These are phyloP conservation scores for Pestalotiopsis sp. DNA, from an alignment of 2,329 filamentous ascomycete genomes.

Conservation along the genomic window DNA sequence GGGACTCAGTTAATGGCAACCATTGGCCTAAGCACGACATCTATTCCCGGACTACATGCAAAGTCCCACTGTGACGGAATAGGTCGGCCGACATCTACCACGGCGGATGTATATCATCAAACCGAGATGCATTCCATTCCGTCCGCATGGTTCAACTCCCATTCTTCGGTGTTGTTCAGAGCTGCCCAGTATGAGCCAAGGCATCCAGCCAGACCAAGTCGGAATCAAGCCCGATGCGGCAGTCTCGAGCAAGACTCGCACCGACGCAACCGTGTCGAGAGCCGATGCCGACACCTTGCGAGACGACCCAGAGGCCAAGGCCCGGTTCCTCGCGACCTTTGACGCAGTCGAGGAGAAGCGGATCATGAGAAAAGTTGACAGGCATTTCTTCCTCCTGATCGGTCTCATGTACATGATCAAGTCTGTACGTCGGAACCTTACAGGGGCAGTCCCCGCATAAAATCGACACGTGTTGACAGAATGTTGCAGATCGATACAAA, in stretches of 20 bases:
- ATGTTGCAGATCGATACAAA: conserved; percentile 35
- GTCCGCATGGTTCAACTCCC: too few species aligned
- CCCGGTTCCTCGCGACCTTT: conserved; percentile 38
- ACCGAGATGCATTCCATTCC: neutral
- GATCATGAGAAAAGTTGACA: conserved; percentile 42
- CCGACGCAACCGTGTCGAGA: conserved; percentile 1
- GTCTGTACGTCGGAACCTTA: conserved; percentile 24
- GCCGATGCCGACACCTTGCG: conserved; percentile 6
- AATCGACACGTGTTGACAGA: neutral
- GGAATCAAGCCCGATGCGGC: conserved; percentile 4
- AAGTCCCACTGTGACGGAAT: neutral
- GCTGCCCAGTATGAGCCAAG: neutral
- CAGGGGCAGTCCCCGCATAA: neutral
- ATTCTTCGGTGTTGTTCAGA: neutral
- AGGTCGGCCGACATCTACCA: neutral
- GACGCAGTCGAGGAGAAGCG: conserved; percentile 36
- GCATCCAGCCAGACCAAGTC: neutral
- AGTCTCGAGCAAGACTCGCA: neutral
- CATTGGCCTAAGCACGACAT: neutral
- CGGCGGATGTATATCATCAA: neutral
- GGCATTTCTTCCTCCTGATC: conserved; percentile 37
- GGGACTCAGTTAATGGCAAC: neutral
- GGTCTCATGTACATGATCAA: conserved; percentile 44
- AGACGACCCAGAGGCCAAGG: conserved; percentile 23
- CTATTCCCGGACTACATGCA: neutral